Base-by-base conservation (phyloP, 495 filamentous ascomycete genomes). In the Penicillium pancosmium region DNA sequence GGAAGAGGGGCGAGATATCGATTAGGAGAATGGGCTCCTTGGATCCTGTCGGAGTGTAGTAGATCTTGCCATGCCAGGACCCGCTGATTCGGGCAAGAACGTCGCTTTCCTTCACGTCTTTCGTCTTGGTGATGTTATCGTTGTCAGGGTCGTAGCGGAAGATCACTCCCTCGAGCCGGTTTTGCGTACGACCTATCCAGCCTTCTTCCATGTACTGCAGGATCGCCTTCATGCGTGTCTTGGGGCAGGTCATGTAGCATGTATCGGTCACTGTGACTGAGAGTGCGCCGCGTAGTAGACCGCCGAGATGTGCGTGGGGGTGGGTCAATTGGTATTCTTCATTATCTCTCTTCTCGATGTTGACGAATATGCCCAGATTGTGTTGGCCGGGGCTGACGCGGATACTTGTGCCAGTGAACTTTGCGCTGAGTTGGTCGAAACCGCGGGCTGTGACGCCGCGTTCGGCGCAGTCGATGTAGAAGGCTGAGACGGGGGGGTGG, bases 241-340 rank as follows among this genome's bases (percentile, higher is more conserved):
- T 89, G 5, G 86, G 81, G 70, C 94, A 98, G 9, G 88, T 91
- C 46, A 97, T 76, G 68, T 89, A 96, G 65, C 90, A 93, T 60
- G 84, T 82, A 63, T 98, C 94, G 19, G 92, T 85, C 11, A 98
- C 94, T 21, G 87, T 92, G 44, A 98, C 86, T 56, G 86, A 88
- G 25, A 98, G 78, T 16, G 88, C 78, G 55, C 94, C 94, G 61
- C 92, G 83, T 40, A 98, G 72, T 21, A 98, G 77, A 19, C 94
- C 94, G 19, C 93, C 92, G 1, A 98, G 82, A 67, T 95, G 90
- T n/a, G 93, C 94, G 19, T 89, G 85, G 5, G 94, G 94, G 74
- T 98, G 94, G 11, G 90, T 98, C 52, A 98, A 79, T 70, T 96
- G 91, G 66, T 98, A 98, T 61, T 91, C 87, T 71, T 98, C 94